Percentiles rank a stretch among this genome's conserved stretches.
Conservation (phyloP, 345 rosid genomes). For the Eucalyptus fibrosa region DNA sequence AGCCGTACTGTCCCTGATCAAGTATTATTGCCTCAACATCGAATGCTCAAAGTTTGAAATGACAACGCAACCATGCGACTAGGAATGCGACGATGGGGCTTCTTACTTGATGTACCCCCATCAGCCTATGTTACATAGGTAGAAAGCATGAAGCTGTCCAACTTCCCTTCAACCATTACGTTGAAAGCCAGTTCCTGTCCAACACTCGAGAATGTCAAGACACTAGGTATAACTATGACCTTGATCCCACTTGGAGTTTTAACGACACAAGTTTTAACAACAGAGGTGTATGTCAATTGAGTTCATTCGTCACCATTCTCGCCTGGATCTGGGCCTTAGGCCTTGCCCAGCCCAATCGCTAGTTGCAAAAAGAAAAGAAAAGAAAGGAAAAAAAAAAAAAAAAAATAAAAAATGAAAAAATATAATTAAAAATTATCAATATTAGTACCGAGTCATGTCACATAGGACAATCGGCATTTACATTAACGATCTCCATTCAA, state of each 20-base stretch:
- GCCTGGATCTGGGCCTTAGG: too few relatives aligned
- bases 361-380: too few relatives aligned
- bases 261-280: neutral
- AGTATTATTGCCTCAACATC: neutral
- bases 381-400: too few relatives aligned
- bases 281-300: constrained; percentile 1
- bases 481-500: fast-evolving
- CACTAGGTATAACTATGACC: constrained; percentile 8
- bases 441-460: fast-evolving
- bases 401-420: too few relatives aligned
- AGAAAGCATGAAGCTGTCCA: neutral
- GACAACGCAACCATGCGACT: neutral
- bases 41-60: neutral
- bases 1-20: neutral
- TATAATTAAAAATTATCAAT: too few relatives aligned
- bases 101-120: constrained; percentile 15
- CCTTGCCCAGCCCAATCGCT: too few relatives aligned
- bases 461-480: fast-evolving
- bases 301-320: too few relatives aligned
- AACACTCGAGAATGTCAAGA: neutral
- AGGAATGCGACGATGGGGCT: constrained; percentile 16
- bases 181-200: constrained; percentile 7
- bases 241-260: neutral
- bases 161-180: neutral
- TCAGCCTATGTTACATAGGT: constrained; percentile 22